phyloP scores from a whole-genome alignment of 164 flowering plant genomes.

The Chimonanthus salicifolius region DNA sequence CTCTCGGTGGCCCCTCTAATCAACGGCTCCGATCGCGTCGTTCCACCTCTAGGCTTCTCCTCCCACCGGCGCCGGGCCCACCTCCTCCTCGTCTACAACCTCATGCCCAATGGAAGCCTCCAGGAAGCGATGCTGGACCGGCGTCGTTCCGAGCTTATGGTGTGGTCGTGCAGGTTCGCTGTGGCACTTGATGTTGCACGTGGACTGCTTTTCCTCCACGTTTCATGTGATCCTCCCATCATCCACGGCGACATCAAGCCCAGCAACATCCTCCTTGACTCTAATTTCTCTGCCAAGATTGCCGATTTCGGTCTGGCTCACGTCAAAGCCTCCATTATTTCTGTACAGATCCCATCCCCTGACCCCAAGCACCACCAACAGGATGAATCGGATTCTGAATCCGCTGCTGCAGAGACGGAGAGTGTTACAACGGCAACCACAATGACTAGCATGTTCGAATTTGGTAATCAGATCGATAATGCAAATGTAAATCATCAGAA shows the following conservation, averaged over 20 bases:
- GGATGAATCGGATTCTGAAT: conserved; percentile 39
- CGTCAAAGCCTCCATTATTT: conserved; percentile 26
- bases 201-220: conserved; percentile 62
- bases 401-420: conserved; percentile 42
- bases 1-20: conserved; percentile 48
- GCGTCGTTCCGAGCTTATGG: conserved; percentile 55
- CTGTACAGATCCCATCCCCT: conserved; percentile 7
- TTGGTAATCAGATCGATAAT: conserved; percentile 19
- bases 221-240: conserved; percentile 56
- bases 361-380: conserved; percentile 13
- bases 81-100: conserved; percentile 58
- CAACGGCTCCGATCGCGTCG: conserved; percentile 27
- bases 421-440: conserved; percentile 39
- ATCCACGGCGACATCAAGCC: conserved; percentile 95
- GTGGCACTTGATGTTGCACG: conserved; percentile 46
- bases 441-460: conserved; percentile 32
- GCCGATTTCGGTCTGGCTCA: conserved; percentile 85
- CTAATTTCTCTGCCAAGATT: conserved; percentile 58
- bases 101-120: conserved; percentile 73
- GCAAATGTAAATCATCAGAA: too few relatives aligned
- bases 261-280: conserved; percentile 67
- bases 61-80: conserved; percentile 31
- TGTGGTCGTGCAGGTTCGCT: conserved; percentile 52
- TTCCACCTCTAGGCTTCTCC: conserved; percentile 55
- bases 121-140: conserved; percentile 73